Evolutionary conservation across 306 rosid species (phyloP).

Genomic region (Gillenia trifoliata): DNA sequence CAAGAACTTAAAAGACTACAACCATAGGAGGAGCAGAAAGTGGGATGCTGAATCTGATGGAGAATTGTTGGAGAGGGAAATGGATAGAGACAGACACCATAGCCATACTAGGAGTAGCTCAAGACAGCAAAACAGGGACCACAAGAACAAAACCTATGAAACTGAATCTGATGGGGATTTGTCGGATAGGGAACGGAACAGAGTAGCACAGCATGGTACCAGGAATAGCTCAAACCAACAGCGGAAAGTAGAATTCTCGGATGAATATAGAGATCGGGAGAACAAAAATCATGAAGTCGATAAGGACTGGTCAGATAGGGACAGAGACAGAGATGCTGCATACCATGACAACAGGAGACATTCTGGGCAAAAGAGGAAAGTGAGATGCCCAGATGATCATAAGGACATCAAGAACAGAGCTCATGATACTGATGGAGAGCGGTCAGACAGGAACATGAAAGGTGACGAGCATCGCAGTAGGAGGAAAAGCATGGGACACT

Average conservation of each 20-base stretch:
- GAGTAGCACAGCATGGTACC: constrained; percentile 15
- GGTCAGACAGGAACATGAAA: constrained; percentile 15
- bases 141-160: constrained; percentile 24
- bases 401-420: constrained; percentile 14
- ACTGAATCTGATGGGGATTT: constrained; percentile 35
- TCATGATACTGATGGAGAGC: constrained; percentile 26
- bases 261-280: constrained; percentile 17
- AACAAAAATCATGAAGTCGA: not conserved
- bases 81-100: constrained; percentile 18
- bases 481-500: constrained; percentile 30
- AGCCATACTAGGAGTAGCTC: constrained; percentile 23
- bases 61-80: constrained; percentile 40
- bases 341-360: constrained; percentile 9
- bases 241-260: constrained; percentile 6
- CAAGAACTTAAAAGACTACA: constrained; percentile 16
- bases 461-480: constrained; percentile 15
- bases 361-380: constrained; percentile 15
- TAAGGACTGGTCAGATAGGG: constrained; percentile 12
- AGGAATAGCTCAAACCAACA: constrained; percentile 38
- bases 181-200: constrained; percentile 14
- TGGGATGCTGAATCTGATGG: constrained; percentile 34
- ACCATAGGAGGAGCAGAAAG: constrained; percentile 34
- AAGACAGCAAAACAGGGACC: constrained; percentile 18
- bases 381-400: constrained; percentile 11
- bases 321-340: constrained; percentile 2